Percentiles rank a stretch among this genome's conserved stretches.
phyloP scores from a whole-genome alignment of 495 filamentous ascomycete genomes.

The Trichoderma orchidacearum region DNA sequence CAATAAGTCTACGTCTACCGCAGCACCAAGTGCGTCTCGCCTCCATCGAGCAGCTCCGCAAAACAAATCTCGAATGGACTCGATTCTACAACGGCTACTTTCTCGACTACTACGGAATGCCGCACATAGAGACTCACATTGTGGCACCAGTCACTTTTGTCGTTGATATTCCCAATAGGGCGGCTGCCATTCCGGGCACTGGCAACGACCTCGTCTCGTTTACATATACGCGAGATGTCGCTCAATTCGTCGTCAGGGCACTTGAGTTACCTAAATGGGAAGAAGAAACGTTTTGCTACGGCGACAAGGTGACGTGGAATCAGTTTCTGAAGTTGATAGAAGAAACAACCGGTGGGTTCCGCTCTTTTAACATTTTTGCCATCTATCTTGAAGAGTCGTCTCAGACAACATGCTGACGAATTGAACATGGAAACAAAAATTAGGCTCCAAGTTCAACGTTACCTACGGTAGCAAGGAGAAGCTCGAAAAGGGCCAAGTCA shows the following conservation, averaged over 20 bases:
- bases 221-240: constrained; percentile 40
- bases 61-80: constrained; percentile 29
- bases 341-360: constrained; percentile 17
- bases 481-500: constrained; percentile 28
- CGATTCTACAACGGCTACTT: constrained; percentile 35
- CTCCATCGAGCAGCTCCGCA: not conserved
- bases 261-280: constrained; percentile 36
- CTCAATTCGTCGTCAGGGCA: constrained; percentile 28
- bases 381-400: too few species aligned
- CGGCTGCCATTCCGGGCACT: constrained; percentile 37
- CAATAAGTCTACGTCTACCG: not conserved
- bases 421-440: too few species aligned
- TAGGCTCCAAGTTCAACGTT: constrained; percentile 31
- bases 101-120: constrained; percentile 42
- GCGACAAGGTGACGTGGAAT: constrained; percentile 35
- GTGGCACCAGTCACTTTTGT: constrained; percentile 24
- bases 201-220: constrained; percentile 33
- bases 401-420: too few species aligned
- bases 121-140: constrained; percentile 22
- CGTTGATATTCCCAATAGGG: constrained; percentile 30
- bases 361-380: too few species aligned
- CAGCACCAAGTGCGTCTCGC: not conserved
- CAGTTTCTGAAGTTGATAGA: constrained; percentile 31
- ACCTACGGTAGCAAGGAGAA: constrained; percentile 33
- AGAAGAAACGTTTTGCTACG: constrained; percentile 24